A percentile compares a stretch with the other conserved stretches of the same genome.
These are phyloP conservation scores for Rhizoclosmatium globosum DNA, from an alignment of 192 early-diverging fungal species.

Conservation along the genomic window DNA sequence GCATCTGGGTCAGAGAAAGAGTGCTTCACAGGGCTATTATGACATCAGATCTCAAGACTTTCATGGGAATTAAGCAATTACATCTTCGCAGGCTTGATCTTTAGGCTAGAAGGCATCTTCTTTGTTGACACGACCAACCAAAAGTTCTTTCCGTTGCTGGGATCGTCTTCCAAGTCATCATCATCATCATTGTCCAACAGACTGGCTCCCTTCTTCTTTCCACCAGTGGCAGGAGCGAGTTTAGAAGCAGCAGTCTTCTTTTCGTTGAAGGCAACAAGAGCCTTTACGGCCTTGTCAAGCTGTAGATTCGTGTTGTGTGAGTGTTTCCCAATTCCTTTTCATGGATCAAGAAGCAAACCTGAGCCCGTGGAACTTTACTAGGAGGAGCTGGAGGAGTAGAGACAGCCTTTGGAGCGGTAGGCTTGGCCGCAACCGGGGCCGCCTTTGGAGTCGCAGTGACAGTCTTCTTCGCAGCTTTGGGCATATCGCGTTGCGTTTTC, in stretches of 20 bases:
- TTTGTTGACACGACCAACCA: constrained; percentile 75
- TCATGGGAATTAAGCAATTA: constrained; percentile 25
- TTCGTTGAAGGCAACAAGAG: constrained; percentile 57
- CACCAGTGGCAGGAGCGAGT: not conserved
- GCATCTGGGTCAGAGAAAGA: constrained; percentile 69
- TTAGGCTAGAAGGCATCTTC: constrained; percentile 66
- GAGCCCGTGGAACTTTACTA: not conserved
- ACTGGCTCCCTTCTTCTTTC: not conserved
- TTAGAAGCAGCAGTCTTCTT: constrained; percentile 9
- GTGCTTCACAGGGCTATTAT: constrained; percentile 71
- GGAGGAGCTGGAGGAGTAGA: not conserved
- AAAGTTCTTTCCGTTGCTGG: constrained; percentile 53
- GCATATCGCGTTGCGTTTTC: not conserved
- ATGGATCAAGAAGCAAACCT: constrained; percentile 14
- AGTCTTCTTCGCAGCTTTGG: not conserved
- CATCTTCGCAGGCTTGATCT: constrained; percentile 76
- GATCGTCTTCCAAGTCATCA: constrained; percentile 55
- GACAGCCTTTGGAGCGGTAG: not conserved
- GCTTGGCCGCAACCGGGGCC: not conserved
- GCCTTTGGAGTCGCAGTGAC: not conserved
- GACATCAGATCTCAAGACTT: not conserved
- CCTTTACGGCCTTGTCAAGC: constrained; percentile 65
- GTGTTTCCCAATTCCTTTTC: not conserved
- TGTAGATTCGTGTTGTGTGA: constrained; percentile 29
- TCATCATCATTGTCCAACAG: constrained; percentile 45